These are phyloP conservation scores for Stygiomarasmius scandens DNA, from an alignment of 1,284 basidiomycete genomes.

Conservation along the genomic window DNA sequence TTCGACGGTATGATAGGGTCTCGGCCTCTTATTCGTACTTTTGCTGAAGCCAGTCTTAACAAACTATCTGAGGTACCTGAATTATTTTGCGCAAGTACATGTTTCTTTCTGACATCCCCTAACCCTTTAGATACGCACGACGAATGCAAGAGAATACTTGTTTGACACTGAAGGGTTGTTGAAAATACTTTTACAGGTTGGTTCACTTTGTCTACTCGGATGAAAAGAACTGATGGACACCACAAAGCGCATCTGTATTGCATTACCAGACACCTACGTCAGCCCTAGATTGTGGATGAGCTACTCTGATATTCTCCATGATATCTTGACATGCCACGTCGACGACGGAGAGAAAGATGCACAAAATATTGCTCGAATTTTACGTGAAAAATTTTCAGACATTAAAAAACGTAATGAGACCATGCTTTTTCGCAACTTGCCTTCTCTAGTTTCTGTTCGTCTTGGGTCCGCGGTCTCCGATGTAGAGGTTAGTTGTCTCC, in stretches of 20 bases:
- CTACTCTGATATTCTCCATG: slow-evolving; percentile 49
- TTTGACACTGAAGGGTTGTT: slow-evolving; percentile 56
- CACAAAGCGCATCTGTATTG: slow-evolving; percentile 61
- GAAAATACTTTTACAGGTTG: slow-evolving; percentile 61
- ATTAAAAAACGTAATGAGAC: slow-evolving; percentile 75
- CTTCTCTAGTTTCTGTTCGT: slow-evolving; percentile 57
- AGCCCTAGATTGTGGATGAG: slow-evolving; percentile 69
- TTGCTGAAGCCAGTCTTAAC: slow-evolving; percentile 66
- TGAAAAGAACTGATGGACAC: neutral
- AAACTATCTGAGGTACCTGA: slow-evolving; percentile 70
- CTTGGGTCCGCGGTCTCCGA: slow-evolving; percentile 71
- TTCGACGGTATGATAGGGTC: slow-evolving; percentile 71
- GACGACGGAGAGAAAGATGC: slow-evolving; percentile 41
- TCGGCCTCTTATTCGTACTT: slow-evolving; percentile 65
- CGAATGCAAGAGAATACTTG: slow-evolving; percentile 58
- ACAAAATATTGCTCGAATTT: slow-evolving; percentile 43
- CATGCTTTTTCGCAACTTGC: slow-evolving; percentile 72
- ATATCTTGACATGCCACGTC: slow-evolving; percentile 43
- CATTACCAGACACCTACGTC: slow-evolving; percentile 72
- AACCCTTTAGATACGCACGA: slow-evolving; percentile 49
- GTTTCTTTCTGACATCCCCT: neutral
- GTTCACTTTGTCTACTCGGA: slow-evolving; percentile 10
- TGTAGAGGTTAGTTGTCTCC: slow-evolving; percentile 57
- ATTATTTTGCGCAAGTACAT: neutral
- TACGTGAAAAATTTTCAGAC: slow-evolving; percentile 55